Conservation (phyloP, 768 basidiomycete genomes). For the Naganishia kalamii region DNA sequence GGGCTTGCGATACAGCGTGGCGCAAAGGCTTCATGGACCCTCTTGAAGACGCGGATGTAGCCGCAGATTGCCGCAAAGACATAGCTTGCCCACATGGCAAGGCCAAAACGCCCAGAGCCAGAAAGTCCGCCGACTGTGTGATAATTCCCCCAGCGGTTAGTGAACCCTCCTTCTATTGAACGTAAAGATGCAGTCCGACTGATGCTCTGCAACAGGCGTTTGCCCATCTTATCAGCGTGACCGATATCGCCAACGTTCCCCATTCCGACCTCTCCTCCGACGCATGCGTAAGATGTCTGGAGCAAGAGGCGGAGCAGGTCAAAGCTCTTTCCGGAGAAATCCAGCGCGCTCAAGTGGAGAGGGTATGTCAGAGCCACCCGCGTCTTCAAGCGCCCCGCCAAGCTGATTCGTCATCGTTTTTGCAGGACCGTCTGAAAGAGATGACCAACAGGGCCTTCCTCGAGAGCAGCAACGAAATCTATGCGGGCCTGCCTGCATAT, state of each 20-base stretch:
- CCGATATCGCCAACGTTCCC: neutral
- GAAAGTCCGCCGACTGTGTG: neutral
- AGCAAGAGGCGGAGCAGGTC: neutral
- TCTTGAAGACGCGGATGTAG: neutral
- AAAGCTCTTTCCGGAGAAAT: neutral
- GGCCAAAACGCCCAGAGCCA: neutral
- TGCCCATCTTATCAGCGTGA: neutral
- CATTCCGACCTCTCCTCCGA: neutral
- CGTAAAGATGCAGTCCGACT: neutral
- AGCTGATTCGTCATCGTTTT: neutral
- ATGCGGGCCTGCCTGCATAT: neutral
- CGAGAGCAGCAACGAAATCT: neutral
- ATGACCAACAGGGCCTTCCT: neutral
- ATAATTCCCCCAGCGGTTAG: conserved; percentile 2
- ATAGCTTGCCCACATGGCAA: conserved; percentile 17
- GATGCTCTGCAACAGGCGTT: neutral
- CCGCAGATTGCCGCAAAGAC: neutral
- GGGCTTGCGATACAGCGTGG: neutral
- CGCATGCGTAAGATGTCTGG: neutral
- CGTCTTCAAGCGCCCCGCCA: neutral
- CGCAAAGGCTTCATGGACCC: neutral
- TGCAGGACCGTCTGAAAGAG: neutral
- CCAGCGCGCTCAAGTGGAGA: neutral
- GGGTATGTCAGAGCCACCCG: neutral
- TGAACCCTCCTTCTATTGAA: too few relatives aligned